Percentiles rank a stretch among this genome's conserved stretches.
phyloP scores from a whole-genome alignment of 768 basidiomycete species.

The Boletus reticuloceps region DNA sequence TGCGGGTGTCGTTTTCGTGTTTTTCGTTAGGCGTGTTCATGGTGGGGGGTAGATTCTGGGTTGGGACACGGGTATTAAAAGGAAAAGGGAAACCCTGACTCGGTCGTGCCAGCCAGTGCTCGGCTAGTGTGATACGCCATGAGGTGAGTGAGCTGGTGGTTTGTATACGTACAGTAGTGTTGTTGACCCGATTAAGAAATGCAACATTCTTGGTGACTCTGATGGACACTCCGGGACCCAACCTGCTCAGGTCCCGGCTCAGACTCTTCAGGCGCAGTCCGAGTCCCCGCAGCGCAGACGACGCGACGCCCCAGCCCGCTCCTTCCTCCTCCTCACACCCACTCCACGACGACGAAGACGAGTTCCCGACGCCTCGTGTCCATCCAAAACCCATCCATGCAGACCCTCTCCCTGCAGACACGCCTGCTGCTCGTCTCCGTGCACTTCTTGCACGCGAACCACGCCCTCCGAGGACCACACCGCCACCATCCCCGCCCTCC shows the following conservation, averaged over 20 bases:
- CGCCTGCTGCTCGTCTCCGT: conserved; percentile 61
- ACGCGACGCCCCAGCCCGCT: not conserved
- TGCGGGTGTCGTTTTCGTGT: not conserved
- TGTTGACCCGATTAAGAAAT: conserved; percentile 11
- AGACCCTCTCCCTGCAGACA: conserved; percentile 32
- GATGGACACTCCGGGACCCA: conserved; percentile 2
- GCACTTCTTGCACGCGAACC: conserved; percentile 56
- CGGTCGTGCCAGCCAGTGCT: not conserved
- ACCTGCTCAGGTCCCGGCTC: conserved; percentile 7
- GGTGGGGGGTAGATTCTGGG: not conserved
- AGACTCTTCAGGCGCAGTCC: conserved; percentile 10
- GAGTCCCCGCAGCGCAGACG: not conserved
- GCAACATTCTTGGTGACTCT: too few relatives aligned
- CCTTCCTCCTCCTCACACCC: not conserved
- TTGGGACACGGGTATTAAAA: not conserved
- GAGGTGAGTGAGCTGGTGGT: too few relatives aligned
- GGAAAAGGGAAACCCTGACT: not conserved
- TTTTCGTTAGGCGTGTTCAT: conserved; percentile 7
- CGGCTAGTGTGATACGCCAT: conserved; percentile 9
- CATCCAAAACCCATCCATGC: conserved; percentile 16
- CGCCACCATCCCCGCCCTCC: conserved; percentile 24
- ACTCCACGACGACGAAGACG: conserved; percentile 27
- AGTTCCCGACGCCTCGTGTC: conserved; percentile 30
- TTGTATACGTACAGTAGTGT: not conserved
- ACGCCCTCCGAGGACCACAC: conserved; percentile 31